Base-by-base conservation (phyloP, 2,329 filamentous ascomycete genomes). In the Chrysosphaeria jannelii region DNA sequence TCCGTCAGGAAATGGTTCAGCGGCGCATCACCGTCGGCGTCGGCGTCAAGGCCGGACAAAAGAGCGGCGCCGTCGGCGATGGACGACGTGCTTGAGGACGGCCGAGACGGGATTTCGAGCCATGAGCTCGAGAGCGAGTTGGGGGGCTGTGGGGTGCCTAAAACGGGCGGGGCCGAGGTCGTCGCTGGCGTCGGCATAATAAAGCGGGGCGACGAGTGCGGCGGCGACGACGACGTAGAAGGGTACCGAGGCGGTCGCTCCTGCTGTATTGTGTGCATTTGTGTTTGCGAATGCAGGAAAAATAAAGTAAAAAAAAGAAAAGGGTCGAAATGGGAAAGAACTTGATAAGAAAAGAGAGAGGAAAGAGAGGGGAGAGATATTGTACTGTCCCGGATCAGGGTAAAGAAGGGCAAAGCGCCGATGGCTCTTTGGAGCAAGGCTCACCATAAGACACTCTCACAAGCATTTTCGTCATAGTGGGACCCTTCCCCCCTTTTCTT, bases 31-130 rank as follows among this genome's bases (percentile, higher is more conserved):
- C 16, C 5, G 22, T 18, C 8, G 8, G 14, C 21, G n/a, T 21
- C 24, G 3, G 28, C 31, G 13, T 33, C 31, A 22, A 33, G 30
- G n/a, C 42, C 39, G 25, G 44, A 45, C 25, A 50, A 42, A 24
- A 45, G 34, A 21, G 56, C 70, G 33, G 90, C 81, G 37, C 91
- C 79, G 33, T 90, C 78, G 30, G 58, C 60, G 38, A 69, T 64
- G 25, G 64, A 90, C 11, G 79, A 90, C 8, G 90, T 51, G 9
- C 79, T 91, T 3, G 81, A 90, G 0, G 81, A 91, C 6, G 81
- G 78, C 35, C 85, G 75, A 4, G 81, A 91, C 22, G 71, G 63
- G 29, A 97, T 65, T 42, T 97, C 81, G 35, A 93, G 64, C 85
- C 85, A 97, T 6, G 85, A 91, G 48, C 93, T 85, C 79, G 50